A percentile compares a stretch with the other conserved stretches of the same genome.
Conservation (phyloP, 1,139 yeast genomes). For the Zygotorulaspora mrakii region DNA sequence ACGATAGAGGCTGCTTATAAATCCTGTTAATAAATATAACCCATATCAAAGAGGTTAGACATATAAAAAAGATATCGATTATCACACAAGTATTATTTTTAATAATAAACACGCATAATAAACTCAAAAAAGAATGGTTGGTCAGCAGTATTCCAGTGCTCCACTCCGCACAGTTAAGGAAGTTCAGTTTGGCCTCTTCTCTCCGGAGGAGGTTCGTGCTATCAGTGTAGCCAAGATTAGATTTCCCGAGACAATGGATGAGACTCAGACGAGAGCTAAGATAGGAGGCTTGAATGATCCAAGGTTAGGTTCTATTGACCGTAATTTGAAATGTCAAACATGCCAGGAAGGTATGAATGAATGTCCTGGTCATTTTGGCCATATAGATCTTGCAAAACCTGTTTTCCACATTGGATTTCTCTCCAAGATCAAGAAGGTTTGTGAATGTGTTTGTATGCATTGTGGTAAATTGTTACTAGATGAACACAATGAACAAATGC, state of each 20-base stretch:
- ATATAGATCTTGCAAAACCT: slow-evolving; percentile 95
- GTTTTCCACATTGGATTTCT: slow-evolving; percentile 96
- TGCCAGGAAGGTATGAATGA: slow-evolving; percentile 99
- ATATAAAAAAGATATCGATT: slow-evolving; percentile 2
- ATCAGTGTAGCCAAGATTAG: slow-evolving; percentile 96
- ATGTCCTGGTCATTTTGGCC: slow-evolving; percentile 99
- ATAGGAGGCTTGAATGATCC: slow-evolving; percentile 98
- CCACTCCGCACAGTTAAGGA: slow-evolving; percentile 95
- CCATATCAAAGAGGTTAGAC: neutral
- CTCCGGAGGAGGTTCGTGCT: slow-evolving; percentile 97
- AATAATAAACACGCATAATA: slow-evolving; percentile 9
- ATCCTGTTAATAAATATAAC: slow-evolving; percentile 5
- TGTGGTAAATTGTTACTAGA: slow-evolving; percentile 92
- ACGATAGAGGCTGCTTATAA: slow-evolving; percentile 1
- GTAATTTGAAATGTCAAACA: slow-evolving; percentile 96
- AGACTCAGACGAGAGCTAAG: slow-evolving; percentile 88
- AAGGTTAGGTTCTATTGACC: slow-evolving; percentile 92
- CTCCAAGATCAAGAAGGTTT: slow-evolving; percentile 87
- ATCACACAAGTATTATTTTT: neutral
- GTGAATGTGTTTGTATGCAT: slow-evolving; percentile 97
- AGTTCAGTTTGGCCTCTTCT: slow-evolving; percentile 95
- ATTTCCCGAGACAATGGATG: slow-evolving; percentile 98
- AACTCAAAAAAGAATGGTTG: slow-evolving; percentile 39
- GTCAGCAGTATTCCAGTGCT: slow-evolving; percentile 93
- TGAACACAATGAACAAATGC: slow-evolving; percentile 80